Base-by-base conservation (phyloP, 1,139 yeast species). In the Debaryomyces subglobosus region DNA sequence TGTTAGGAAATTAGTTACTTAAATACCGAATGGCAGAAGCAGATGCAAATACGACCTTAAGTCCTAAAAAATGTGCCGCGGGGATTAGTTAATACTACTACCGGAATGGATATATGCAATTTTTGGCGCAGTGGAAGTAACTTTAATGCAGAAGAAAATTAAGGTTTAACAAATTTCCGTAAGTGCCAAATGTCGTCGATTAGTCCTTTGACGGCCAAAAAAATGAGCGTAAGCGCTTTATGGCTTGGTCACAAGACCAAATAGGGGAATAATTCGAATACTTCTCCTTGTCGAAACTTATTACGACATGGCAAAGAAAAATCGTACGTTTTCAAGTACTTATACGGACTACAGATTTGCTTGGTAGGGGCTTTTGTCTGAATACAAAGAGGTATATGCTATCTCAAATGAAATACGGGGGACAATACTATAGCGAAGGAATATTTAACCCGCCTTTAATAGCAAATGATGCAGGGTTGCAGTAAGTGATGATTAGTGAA, bases 91-190 rank as follows among this genome's bases (percentile, higher is more conserved):
- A n/a, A 8, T n/a, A n/a, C n/a, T n/a, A 13, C n/a, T 30, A 7
- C 7, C 37, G 1, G 8, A 18, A 18, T 35, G 24, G 25, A 35
- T 20, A 12, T 7, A 35, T 35, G 38, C 25, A 35, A 35, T 25
- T 15, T 35, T 35, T 35, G 13, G 25, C 27, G 38, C 38, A 35
- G 38, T 35, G 38, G 25, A 35, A 20, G 38, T 35, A 20, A 10
- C 25, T 20, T 35, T 5, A 20, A 18, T 20, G 25, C 25, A 35
- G 25, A 21, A 35, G 25, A 12, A 20, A 20, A 35, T 12, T 35
- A 35, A 35, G 38, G 38, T 35, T 35, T 35, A 35, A 20, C 10
- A 35, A 35, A 35, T 20, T 35, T 35, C 38, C 38, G 38, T 35
- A 20, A n/a, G 15, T 32, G 13, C 6, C 2, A 35, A 35, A 35